Percentiles rank a stretch among this genome's conserved stretches.
phyloP scores from a whole-genome alignment of 2,329 filamentous ascomycete genomes.

The Claviceps sp. region DNA sequence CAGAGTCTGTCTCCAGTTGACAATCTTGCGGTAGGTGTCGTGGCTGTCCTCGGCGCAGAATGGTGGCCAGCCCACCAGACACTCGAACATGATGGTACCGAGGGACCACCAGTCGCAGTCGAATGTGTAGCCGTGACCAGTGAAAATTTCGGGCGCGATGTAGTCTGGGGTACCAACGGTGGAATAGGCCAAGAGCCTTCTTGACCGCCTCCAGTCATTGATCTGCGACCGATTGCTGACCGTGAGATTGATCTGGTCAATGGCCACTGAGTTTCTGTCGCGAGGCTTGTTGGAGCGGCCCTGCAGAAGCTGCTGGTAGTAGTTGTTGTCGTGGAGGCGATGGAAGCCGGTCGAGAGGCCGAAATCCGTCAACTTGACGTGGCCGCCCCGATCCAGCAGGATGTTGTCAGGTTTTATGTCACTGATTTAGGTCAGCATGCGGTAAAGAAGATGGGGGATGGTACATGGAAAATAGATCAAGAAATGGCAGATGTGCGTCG shows the following conservation, averaged over 20 bases:
- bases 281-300: slow-evolving; percentile 58
- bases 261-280: slow-evolving; percentile 85
- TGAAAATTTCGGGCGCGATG: slow-evolving; percentile 97
- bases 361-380: slow-evolving; percentile 97
- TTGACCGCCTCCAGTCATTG: slow-evolving; percentile 96
- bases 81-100: slow-evolving; percentile 99
- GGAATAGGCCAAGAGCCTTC: slow-evolving; percentile 91
- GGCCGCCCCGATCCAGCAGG: slow-evolving; percentile 82
- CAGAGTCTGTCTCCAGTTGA: slow-evolving; percentile 91
- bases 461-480: not conserved
- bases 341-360: slow-evolving; percentile 96
- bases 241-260: slow-evolving; percentile 96
- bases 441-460: not conserved
- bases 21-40: slow-evolving; percentile 97
- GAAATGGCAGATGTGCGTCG: not conserved
- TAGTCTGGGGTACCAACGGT: slow-evolving; percentile 98
- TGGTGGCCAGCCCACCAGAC: slow-evolving; percentile 93
- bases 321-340: slow-evolving; percentile 93
- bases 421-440: slow-evolving; percentile 30
- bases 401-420: slow-evolving; percentile 99
- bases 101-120: slow-evolving; percentile 99
- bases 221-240: slow-evolving; percentile 96
- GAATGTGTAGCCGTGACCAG: slow-evolving; percentile 88
- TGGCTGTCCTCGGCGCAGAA: slow-evolving; percentile 97
- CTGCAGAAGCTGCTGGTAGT: slow-evolving; percentile 92